Percentiles rank a stretch among this genome's conserved stretches.
Evolutionary conservation across 2,329 filamentous ascomycete genomes (phyloP).

Genomic region (Pseudogymnoascus sp.): DNA sequence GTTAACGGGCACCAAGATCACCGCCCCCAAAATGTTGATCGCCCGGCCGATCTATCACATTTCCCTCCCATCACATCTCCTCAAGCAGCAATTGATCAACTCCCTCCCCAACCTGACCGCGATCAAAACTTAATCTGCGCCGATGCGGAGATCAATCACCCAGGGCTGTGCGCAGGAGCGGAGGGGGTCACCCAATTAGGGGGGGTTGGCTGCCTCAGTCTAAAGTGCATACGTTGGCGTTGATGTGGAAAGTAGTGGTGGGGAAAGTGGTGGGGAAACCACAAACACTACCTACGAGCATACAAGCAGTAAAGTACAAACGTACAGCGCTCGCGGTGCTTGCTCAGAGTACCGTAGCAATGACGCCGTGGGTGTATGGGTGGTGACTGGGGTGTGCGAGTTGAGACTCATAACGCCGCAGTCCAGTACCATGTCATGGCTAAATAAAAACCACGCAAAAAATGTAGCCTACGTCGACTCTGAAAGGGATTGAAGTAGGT

Average conservation of each 20-base stretch:
- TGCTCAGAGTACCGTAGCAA: background rate
- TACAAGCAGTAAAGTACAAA: no score
- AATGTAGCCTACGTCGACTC: background rate
- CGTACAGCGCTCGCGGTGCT: background rate
- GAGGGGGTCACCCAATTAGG: background rate
- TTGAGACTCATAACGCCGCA: background rate
- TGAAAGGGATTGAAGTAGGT: background rate
- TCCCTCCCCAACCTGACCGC: background rate
- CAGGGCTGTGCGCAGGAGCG: background rate
- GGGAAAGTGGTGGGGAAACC: background rate
- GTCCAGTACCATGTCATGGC: background rate
- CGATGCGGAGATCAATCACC: background rate
- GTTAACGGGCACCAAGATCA: background rate
- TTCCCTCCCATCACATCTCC: background rate
- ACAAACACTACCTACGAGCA: background rate
- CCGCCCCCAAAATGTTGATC: background rate
- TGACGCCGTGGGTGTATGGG: background rate
- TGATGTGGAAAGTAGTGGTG: background rate
- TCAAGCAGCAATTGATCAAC: slow-evolving; percentile 4
- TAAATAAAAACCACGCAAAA: background rate
- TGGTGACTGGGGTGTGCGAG: background rate
- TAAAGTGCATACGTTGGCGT: background rate
- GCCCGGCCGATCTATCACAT: background rate
- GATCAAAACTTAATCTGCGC: slow-evolving; percentile 9
- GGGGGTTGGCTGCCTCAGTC: background rate